phyloP scores from a whole-genome alignment of 768 basidiomycete species.

The Epithele typhae region DNA sequence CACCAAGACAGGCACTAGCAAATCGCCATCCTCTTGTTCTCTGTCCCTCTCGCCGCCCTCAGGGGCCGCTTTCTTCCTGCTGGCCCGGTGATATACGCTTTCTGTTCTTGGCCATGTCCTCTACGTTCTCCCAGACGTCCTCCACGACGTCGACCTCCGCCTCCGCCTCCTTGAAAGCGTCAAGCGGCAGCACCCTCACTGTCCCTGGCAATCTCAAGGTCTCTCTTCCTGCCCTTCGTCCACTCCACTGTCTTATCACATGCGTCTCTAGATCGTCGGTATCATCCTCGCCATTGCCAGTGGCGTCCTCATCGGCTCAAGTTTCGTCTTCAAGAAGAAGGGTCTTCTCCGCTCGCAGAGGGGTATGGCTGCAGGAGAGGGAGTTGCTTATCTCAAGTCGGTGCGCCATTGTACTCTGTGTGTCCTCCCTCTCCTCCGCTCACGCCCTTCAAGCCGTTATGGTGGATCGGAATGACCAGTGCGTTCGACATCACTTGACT shows the following conservation, averaged over 20 bases:
- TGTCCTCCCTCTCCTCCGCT: not conserved
- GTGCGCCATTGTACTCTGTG: conserved; percentile 39
- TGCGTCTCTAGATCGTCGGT: conserved; percentile 58
- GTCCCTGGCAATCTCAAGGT: conserved; percentile 24
- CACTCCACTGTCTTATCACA: not conserved
- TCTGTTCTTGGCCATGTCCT: conserved; percentile 12
- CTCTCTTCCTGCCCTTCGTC: not conserved
- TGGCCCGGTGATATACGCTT: conserved; percentile 4
- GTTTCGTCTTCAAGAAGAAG: conserved; percentile 99
- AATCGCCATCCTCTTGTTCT: conserved; percentile 2
- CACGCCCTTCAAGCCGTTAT: conserved; percentile 53
- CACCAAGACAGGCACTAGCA: not conserved
- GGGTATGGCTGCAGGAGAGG: conserved; percentile 75
- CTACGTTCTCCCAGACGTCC: conserved; percentile 4
- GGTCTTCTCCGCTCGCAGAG: conserved; percentile 79
- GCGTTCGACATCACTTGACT: conserved; percentile 24
- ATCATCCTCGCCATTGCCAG: conserved; percentile 72
- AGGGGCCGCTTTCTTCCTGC: conserved; percentile 2
- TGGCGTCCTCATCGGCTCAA: conserved; percentile 86
- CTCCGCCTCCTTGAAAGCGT: conserved; percentile 17
- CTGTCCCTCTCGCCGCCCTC: conserved; percentile 4
- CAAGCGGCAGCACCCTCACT: conserved; percentile 15
- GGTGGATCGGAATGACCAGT: conserved; percentile 95
- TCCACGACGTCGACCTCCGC: conserved; percentile 17
- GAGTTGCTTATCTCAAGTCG: conserved; percentile 93